These are phyloP conservation scores for Pistacia integerrima DNA, from an alignment of 345 rosid species.

Conservation along the genomic window DNA sequence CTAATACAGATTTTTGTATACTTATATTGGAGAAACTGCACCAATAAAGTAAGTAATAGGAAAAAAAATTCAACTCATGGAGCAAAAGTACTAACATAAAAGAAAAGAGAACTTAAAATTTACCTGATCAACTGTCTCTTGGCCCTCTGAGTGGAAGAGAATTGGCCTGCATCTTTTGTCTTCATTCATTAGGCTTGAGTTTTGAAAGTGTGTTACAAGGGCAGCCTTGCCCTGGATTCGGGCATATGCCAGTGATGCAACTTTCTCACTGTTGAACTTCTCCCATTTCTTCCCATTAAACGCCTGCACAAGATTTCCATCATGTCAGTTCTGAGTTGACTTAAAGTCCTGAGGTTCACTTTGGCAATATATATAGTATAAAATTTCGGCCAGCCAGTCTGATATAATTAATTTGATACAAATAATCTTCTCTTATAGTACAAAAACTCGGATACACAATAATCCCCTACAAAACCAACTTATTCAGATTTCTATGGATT, in stretches of 20 bases:
- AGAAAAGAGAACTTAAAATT: neutral
- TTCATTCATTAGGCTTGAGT: constrained; percentile 82
- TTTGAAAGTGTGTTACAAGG: constrained; percentile 86
- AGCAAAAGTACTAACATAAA: neutral
- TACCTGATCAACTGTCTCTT: constrained; percentile 66
- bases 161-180: constrained; percentile 82
- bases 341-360: neutral
- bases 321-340: constrained; percentile 8
- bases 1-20: too few species aligned
- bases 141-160: constrained; percentile 69
- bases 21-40: neutral
- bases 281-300: constrained; percentile 95
- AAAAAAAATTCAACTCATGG: neutral
- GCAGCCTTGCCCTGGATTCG: constrained; percentile 94
- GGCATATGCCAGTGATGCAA: constrained; percentile 88
- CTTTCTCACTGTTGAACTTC: constrained; percentile 96
- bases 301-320: constrained; percentile 48
- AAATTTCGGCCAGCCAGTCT: neutral
- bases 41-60: constrained; percentile 1
- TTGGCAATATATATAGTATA: neutral
- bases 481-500: neutral
- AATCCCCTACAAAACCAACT: constrained; percentile 1
- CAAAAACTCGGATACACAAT: neutral
- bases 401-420: neutral
- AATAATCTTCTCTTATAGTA: neutral